Conservation (phyloP, 1,284 basidiomycete species). For the Exobasidium rhododendri region DNA sequence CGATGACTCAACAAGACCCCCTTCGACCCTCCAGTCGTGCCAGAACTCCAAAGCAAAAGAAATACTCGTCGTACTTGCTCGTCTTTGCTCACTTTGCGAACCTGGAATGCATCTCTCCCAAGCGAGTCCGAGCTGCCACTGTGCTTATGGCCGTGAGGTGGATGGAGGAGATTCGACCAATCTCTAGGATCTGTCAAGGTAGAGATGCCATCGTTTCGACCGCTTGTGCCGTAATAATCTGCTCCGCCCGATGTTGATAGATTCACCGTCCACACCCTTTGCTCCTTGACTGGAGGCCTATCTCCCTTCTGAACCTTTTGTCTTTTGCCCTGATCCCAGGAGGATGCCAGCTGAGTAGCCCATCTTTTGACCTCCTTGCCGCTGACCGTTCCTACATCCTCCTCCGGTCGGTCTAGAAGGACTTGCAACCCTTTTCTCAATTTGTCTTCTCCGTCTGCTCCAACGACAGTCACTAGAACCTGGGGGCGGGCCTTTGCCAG, state of each 20-base stretch:
- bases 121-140: neutral
- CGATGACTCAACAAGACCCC: slow-evolving; percentile 55
- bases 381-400: neutral
- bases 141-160: slow-evolving; percentile 30
- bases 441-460: slow-evolving; percentile 34
- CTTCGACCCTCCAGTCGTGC: slow-evolving; percentile 55
- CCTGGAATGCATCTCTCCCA: neutral
- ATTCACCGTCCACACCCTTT: slow-evolving; percentile 37
- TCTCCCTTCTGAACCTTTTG: slow-evolving; percentile 28
- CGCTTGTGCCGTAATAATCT: slow-evolving; percentile 35
- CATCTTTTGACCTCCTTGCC: slow-evolving; percentile 23
- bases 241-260: slow-evolving; percentile 17
- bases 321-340: slow-evolving; percentile 28
- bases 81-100: slow-evolving; percentile 20
- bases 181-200: slow-evolving; percentile 33
- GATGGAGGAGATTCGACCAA: slow-evolving; percentile 32
- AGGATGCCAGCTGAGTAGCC: slow-evolving; percentile 27
- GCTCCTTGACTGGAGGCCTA: slow-evolving; percentile 18
- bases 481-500: slow-evolving; percentile 52
- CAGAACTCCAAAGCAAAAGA: slow-evolving; percentile 53
- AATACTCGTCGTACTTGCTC: slow-evolving; percentile 37
- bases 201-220: slow-evolving; percentile 25
- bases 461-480: slow-evolving; percentile 51
- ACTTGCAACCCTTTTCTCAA: slow-evolving; percentile 34
- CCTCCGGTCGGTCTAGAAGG: slow-evolving; percentile 3